These are phyloP conservation scores for Camelina laxa DNA, from an alignment of 345 rosid species.

Conservation along the genomic window DNA sequence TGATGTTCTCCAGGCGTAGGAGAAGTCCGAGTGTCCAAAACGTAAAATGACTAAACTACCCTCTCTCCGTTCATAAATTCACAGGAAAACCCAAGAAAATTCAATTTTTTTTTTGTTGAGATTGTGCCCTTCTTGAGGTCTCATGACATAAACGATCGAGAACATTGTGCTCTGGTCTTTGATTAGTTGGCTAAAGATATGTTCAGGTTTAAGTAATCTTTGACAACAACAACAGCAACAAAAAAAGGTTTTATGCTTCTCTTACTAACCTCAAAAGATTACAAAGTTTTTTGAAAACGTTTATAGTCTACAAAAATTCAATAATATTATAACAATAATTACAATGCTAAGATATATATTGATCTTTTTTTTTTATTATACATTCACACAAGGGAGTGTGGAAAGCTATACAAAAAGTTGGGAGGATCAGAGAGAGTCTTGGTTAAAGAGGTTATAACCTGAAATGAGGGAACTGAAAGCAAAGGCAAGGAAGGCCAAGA, in stretches of 20 bases:
- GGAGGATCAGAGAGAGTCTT: constrained; percentile 46
- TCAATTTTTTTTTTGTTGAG: no score
- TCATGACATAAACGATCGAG: not conserved
- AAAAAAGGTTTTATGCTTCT: not conserved
- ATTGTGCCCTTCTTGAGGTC: not conserved
- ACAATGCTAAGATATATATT: constrained; percentile 26
- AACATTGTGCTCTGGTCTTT: not conserved
- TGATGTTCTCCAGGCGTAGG: not conserved
- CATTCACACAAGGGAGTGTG: constrained; percentile 31
- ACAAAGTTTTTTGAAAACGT: constrained; percentile 25
- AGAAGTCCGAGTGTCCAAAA: not conserved
- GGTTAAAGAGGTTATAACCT: constrained; percentile 64
- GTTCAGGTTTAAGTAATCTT: not conserved
- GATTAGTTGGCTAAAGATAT: not conserved
- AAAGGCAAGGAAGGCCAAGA: constrained; percentile 79
- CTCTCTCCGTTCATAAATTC: not conserved
- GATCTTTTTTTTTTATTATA: constrained; percentile 18
- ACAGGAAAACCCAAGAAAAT: not conserved
- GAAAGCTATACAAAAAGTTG: constrained; percentile 29
- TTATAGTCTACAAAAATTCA: constrained; percentile 30
- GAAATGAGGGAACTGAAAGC: constrained; percentile 83
- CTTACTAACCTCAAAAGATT: constrained; percentile 37
- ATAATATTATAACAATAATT: constrained; percentile 12
- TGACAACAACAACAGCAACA: no score
- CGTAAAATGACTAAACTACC: constrained; percentile 1